Base-by-base conservation (phyloP, 2,329 filamentous ascomycete species). In the Monilinia laxa region DNA sequence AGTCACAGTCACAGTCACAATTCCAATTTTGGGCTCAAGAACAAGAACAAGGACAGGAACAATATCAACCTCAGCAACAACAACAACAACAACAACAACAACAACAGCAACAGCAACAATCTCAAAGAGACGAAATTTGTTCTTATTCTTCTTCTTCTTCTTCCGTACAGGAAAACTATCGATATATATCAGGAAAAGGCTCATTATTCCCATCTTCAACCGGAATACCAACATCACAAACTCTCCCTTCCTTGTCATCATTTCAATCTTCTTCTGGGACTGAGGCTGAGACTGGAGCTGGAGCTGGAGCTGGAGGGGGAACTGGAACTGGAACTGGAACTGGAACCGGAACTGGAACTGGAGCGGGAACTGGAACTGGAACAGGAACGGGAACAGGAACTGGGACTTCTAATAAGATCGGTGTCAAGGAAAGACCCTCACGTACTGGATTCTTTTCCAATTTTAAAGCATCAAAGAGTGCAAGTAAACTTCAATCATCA, bases 391-490 rank as follows among this genome's bases (percentile, higher is more conserved):
- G 31, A 35, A 35, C 31, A 7, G 31, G 31, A 35, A 35, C 31
- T 42, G 31, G 62, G 35, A 42, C 55, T 49, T n/a, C n/a, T 65
- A 18, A 68, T 45, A n/a, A 67, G 47, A 65, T 68, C 54, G 60
- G 69, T 35, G 68, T 73, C n/a, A 67, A 59, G 58, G 71, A 75
- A 66, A 69, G 71, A 51, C 68, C 73, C 20, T 54, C 71, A 38
- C 71, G 71, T 49, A 70, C 70, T 45, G 73, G 74, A 75, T 81
- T 83, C 69, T 83, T 83, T 70, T 77, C 79, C 54, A 83, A 83
- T 70, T 78, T 81, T 67, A 78, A 79, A 66, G 80, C 80, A 14
- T 77, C 79, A 7, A 82, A 81, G 68, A 81, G 81, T 38, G 80
- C 80, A 7, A 79, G 76, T 54, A 80, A 79, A 73, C 51, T 77